A percentile compares a stretch with the other conserved stretches of the same genome.
phyloP scores from a whole-genome alignment of 371 early-diverging fungal species.

The Mucor lusitanicus region DNA sequence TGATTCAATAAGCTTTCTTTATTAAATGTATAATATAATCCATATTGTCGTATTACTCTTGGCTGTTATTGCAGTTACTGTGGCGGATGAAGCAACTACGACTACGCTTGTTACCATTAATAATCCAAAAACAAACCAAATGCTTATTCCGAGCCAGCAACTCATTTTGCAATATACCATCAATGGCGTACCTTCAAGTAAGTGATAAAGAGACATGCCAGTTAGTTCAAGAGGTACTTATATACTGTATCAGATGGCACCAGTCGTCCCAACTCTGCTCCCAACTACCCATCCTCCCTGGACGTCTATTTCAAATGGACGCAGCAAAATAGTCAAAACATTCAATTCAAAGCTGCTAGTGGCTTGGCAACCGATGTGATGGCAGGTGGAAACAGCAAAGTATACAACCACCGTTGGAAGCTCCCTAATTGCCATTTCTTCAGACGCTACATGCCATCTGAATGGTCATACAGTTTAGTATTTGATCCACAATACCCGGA shows the following conservation, averaged over 20 bases:
- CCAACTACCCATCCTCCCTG: constrained; percentile 18
- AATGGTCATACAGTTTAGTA: constrained; percentile 17
- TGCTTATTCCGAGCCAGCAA: constrained; percentile 2
- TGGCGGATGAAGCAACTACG: neutral
- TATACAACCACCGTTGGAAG: constrained; percentile 16
- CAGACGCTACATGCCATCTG: constrained; percentile 14
- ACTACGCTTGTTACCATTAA: neutral
- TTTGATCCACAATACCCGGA: constrained; percentile 17
- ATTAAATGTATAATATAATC: neutral
- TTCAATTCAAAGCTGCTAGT: constrained; percentile 11
- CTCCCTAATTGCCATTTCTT: constrained; percentile 23
- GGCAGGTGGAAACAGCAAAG: constrained; percentile 4
- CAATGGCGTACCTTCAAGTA: neutral
- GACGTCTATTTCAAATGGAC: constrained; percentile 19
- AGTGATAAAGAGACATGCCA: neutral
- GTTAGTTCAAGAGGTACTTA: too few species aligned
- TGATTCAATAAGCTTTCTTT: neutral
- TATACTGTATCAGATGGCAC: neutral
- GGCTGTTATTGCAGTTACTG: neutral
- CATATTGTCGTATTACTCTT: neutral
- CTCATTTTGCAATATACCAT: constrained; percentile 7
- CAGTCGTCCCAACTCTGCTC: neutral
- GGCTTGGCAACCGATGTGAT: constrained; percentile 4
- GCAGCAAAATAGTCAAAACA: neutral
- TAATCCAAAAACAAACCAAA: constrained; percentile 9